phyloP scores from a whole-genome alignment of 768 basidiomycete species.

The Multifurca ochricompacta region DNA sequence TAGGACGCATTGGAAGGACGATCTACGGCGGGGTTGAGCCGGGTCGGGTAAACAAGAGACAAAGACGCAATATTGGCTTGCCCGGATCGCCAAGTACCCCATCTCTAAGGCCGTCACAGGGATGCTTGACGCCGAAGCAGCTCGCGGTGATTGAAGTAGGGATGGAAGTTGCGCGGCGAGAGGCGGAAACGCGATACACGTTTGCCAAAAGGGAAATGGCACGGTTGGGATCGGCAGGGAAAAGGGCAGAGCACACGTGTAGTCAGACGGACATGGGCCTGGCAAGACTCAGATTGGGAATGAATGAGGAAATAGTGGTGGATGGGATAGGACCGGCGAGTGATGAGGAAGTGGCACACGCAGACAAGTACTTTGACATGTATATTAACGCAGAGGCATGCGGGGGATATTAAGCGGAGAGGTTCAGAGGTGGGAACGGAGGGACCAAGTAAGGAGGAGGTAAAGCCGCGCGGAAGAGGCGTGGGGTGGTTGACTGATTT shows the following conservation, averaged over 20 bases:
- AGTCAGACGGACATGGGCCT: background rate
- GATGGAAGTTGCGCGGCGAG: conserved; percentile 7
- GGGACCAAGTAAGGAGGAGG: background rate
- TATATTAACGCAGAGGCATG: conserved; percentile 35
- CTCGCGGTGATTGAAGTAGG: conserved; percentile 4
- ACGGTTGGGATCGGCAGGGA: background rate
- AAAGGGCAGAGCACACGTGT: background rate
- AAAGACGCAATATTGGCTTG: background rate
- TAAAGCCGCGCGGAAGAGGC: conserved; percentile 8
- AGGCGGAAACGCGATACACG: background rate
- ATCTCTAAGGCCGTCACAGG: conserved; percentile 1
- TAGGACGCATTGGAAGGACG: conserved; percentile 14
- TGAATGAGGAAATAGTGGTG: background rate
- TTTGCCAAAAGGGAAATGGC: background rate
- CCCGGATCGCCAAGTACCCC: background rate
- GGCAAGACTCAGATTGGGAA: background rate
- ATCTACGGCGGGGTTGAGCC: conserved; percentile 16
- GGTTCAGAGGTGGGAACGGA: background rate
- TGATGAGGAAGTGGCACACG: conserved; percentile 11
- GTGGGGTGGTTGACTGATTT: background rate
- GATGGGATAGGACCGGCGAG: background rate
- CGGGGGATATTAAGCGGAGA: conserved; percentile 15
- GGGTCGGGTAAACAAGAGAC: background rate
- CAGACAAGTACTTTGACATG: conserved; percentile 33
- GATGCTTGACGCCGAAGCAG: background rate